Base-by-base conservation (phyloP, 768 basidiomycete genomes). In the Sporobolomyces roseus region DNA sequence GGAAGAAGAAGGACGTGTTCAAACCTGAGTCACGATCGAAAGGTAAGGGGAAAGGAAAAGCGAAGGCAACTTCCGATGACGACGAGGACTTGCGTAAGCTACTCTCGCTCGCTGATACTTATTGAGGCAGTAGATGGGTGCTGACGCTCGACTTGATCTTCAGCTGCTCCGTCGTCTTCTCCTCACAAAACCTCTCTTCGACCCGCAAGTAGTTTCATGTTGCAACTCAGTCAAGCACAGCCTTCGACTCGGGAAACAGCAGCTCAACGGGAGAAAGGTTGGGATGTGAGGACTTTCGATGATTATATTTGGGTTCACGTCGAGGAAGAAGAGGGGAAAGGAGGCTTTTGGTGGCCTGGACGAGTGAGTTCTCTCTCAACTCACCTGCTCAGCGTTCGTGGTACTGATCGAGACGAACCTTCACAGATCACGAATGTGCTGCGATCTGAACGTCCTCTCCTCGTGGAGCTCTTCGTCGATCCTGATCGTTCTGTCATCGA, bases 271-370 rank as follows among this genome's bases (percentile, higher is more conserved):
- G 56, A 55, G 23, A 32, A 48, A 23, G 56, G 50, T 2, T 69
- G 67, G 67, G 63, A 46, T 45, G 32, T 63, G 1, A 25, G 51
- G 49, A 23, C n/a, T 36, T 35, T 52, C 33, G 50, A 50, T 8
- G 16, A 58, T 32, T 17, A 45, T 1, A 25, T 69, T 3, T 69
- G 67, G 67, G 51, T 46, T 3, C 67, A 69, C n/a, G 30, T 69
- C 4, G n/a, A 27, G 56, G 35, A 27, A 13, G 51, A 25, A 0
- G 55, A 5, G 17, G 53, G 21, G 19, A 29, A 49, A 30, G 51
- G 32, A 8, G 62, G 67, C 8, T 69, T 64, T 29, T 69, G 67
- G 67, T 69, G 67, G 67, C 48, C 59, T 3, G 67, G 38, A 3
- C 25, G 49, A 41, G 67, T 68, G 4, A 9, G 32, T 49, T n/a